These are phyloP conservation scores for Cercospora janseana DNA, from an alignment of 2,329 filamentous ascomycete species.

Conservation along the genomic window DNA sequence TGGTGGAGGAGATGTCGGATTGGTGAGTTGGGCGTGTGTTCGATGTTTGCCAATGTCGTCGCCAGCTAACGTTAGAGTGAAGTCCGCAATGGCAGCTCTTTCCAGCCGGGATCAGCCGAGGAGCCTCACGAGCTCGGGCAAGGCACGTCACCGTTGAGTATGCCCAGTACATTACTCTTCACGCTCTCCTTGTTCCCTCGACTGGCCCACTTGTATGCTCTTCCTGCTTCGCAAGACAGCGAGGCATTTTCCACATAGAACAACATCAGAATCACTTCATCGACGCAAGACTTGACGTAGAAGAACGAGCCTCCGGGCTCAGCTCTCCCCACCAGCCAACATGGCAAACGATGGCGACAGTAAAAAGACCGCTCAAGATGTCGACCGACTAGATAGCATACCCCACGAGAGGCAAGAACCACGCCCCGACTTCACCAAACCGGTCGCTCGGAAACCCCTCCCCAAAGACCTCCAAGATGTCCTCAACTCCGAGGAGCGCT, in stretches of 20 bases:
- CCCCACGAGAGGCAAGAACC: conserved; percentile 44
- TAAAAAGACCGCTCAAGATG: conserved; percentile 12
- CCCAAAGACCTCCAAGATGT: conserved; percentile 56
- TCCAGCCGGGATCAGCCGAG: conserved; percentile 9
- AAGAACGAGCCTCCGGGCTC: too few species aligned
- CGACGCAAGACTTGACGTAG: too few species aligned
- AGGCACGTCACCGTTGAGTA: conserved; percentile 10
- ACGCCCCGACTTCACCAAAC: conserved; percentile 49
- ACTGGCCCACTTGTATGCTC: too few species aligned
- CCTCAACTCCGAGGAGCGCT: conserved; percentile 64
- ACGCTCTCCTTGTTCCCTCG: too few species aligned
- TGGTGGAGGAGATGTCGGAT: conserved; percentile 9
- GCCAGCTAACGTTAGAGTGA: conserved; percentile 18
- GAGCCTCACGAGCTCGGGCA: neutral
- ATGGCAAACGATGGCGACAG: conserved; percentile 42
- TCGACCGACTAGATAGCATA: conserved; percentile 38
- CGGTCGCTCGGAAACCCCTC: conserved; percentile 52
- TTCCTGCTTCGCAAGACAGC: neutral
- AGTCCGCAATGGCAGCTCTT: conserved; percentile 17
- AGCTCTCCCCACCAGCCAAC: too few species aligned
- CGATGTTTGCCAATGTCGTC: conserved; percentile 13
- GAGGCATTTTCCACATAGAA: too few species aligned
- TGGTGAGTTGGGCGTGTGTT: conserved; percentile 10
- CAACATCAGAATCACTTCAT: too few species aligned
- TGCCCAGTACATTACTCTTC: too few species aligned